Percentiles rank a stretch among this genome's conserved stretches.
Evolutionary conservation across 305 asterid species (phyloP).

Genomic region (Fraxinus floribunda): DNA sequence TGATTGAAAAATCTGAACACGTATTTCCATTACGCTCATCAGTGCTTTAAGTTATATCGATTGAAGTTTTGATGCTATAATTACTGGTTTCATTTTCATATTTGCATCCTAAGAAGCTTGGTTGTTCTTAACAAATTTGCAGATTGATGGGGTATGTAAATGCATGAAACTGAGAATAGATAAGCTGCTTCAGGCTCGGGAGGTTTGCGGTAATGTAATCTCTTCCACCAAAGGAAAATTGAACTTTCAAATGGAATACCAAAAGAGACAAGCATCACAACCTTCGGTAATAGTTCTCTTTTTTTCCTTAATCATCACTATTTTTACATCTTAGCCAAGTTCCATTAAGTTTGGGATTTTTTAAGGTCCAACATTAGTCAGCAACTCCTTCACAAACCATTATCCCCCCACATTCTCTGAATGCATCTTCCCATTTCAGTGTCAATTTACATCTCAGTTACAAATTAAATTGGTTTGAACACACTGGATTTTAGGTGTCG

Average conservation of each 20-base stretch:
- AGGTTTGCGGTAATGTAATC: conserved; percentile 62
- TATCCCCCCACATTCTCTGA: background rate
- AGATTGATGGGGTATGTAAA: conserved; percentile 37
- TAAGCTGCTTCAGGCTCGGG: conserved; percentile 65
- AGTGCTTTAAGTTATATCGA: background rate
- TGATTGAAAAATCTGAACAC: background rate
- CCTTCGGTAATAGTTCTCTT: conserved; percentile 50
- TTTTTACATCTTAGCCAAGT: background rate
- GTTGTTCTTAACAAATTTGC: conserved; percentile 16
- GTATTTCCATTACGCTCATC: background rate
- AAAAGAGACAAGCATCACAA: conserved; percentile 57
- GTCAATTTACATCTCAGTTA: background rate
- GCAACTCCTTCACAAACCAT: background rate
- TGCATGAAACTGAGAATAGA: conserved; percentile 28
- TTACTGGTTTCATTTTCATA: conserved; percentile 10
- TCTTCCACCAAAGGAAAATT: conserved; percentile 51
- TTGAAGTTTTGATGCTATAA: conserved; percentile 7
- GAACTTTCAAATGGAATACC: conserved; percentile 57
- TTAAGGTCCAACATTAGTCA: background rate
- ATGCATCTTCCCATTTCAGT: background rate
- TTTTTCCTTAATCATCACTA: background rate
- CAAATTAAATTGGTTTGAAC: background rate
- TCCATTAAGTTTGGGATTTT: conserved; percentile 11
- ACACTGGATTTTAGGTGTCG: background rate
- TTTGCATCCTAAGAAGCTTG: background rate